Percentiles rank a stretch among this genome's conserved stretches.
Evolutionary conservation across 1,284 basidiomycete genomes (phyloP).

Genomic region (Tylopilus sp.): DNA sequence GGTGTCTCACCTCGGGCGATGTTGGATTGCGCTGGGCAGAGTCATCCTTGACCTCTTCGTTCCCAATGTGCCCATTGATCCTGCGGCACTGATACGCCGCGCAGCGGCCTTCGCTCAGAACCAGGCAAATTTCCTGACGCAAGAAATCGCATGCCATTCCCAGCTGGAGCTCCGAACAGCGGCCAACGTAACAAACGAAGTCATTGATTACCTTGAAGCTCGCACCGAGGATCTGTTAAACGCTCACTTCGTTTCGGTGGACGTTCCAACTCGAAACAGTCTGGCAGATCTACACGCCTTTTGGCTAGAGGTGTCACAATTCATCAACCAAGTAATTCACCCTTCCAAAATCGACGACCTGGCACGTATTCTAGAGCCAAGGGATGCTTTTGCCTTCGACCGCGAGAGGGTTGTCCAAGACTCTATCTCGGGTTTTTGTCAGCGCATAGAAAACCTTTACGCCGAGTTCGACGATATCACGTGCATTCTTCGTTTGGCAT

Average conservation of each 20-base stretch:
- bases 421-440: conserved; percentile 60
- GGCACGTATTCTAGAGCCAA: conserved; percentile 32
- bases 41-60: conserved; percentile 72
- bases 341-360: conserved; percentile 46
- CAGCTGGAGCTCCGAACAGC: conserved; percentile 58
- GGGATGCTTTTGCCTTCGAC: conserved; percentile 38
- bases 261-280: conserved; percentile 42
- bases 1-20: conserved; percentile 43
- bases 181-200: conserved; percentile 56
- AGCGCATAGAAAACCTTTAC: conserved; percentile 56
- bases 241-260: conserved; percentile 23
- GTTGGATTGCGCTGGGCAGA: conserved; percentile 65
- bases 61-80: conserved; percentile 87
- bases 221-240: conserved; percentile 36
- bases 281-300: conserved; percentile 65
- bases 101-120: conserved; percentile 48
- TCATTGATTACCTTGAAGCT: conserved; percentile 43
- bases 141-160: conserved; percentile 57
- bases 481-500: conserved; percentile 59
- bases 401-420: conserved; percentile 65
- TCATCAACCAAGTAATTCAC: conserved; percentile 54
- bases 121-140: conserved; percentile 45
- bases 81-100: conserved; percentile 66
- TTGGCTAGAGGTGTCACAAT: conserved; percentile 80
- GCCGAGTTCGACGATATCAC: conserved; percentile 68